Evolutionary conservation across 441 rosid species (phyloP).

Genomic region (Erysimum pusillum): DNA sequence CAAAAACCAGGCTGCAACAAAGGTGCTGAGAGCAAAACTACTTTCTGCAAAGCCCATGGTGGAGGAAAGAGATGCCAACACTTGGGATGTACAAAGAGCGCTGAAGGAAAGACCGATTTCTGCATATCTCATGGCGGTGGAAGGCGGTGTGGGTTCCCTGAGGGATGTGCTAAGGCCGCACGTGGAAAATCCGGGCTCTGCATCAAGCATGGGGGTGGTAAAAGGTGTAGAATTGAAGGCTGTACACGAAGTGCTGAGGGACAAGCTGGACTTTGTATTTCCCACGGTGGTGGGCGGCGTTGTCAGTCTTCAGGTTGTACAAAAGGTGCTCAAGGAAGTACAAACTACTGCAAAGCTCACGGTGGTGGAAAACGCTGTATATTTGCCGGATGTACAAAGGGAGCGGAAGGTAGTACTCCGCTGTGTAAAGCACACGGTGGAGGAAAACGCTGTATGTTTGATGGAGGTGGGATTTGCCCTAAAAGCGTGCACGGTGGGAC

Average conservation of each 20-base stretch:
- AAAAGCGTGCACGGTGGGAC: constrained; percentile 98
- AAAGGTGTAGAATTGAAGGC: constrained; percentile 81
- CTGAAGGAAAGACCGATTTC: constrained; percentile 91
- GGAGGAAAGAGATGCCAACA: constrained; percentile 94
- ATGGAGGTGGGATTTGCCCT: constrained; percentile 95
- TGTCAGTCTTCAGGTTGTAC: constrained; percentile 68
- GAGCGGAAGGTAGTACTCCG: constrained; percentile 97
- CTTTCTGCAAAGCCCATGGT: constrained; percentile 92
- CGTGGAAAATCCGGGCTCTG: constrained; percentile 94
- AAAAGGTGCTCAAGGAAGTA: constrained; percentile 96
- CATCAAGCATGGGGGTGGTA: constrained; percentile 94
- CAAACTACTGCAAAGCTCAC: constrained; percentile 88
- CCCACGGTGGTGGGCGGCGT: constrained; percentile 97
- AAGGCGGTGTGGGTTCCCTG: constrained; percentile 71
- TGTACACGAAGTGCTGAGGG: constrained; percentile 95
- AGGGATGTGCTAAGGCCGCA: constrained; percentile 87
- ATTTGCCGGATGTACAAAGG: constrained; percentile 87
- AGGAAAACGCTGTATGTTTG: constrained; percentile 88
- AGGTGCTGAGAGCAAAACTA: constrained; percentile 92
- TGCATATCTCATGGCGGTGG: constrained; percentile 98
- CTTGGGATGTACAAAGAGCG: constrained; percentile 95
- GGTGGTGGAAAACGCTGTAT: constrained; percentile 99
- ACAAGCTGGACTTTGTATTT: constrained; percentile 91
- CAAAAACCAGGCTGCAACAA: constrained; percentile 87
- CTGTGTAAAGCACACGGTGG: constrained; percentile 98